Evolutionary conservation across 140 eudicot genomes (phyloP).

Genomic region (Cichorium intybus): DNA sequence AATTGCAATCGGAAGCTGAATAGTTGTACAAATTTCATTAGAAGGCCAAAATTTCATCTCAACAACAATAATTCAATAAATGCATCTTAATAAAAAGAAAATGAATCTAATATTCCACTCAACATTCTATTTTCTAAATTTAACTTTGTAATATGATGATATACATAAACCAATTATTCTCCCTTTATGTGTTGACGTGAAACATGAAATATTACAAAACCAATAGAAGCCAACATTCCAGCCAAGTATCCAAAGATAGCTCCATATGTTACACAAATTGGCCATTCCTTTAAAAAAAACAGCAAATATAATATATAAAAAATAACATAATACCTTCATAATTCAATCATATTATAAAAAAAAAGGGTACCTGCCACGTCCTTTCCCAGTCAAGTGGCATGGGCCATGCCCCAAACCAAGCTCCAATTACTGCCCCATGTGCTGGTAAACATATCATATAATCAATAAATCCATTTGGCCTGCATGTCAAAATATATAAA

Average conservation of each 20-base stretch:
- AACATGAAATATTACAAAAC: constrained; percentile 27
- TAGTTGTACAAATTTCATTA: background rate
- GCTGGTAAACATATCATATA: constrained; percentile 80
- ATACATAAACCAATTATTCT: constrained; percentile 34
- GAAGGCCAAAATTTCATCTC: background rate
- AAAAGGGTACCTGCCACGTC: constrained; percentile 74
- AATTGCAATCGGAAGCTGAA: background rate
- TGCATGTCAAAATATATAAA: constrained; percentile 22
- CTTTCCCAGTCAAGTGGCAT: constrained; percentile 99
- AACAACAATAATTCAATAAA: background rate
- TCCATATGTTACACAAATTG: constrained; percentile 86
- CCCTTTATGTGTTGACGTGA: constrained; percentile 38
- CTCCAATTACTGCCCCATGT: constrained; percentile 81
- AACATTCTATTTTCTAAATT: background rate
- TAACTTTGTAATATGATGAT: background rate
- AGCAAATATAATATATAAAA: background rate
- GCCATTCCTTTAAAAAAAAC: constrained; percentile 75
- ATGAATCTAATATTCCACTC: background rate
- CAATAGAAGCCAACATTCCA: constrained; percentile 58
- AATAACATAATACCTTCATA: background rate
- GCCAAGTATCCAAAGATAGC: constrained; percentile 60
- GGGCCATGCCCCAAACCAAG: constrained; percentile 99
- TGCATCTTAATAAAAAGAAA: background rate
- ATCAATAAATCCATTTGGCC: constrained; percentile 52
- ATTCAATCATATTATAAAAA: background rate